A percentile compares a stretch with the other conserved stretches of the same genome.
Evolutionary conservation across 305 asterid genomes (phyloP).

Genomic region (Fraxinus latifolia): DNA sequence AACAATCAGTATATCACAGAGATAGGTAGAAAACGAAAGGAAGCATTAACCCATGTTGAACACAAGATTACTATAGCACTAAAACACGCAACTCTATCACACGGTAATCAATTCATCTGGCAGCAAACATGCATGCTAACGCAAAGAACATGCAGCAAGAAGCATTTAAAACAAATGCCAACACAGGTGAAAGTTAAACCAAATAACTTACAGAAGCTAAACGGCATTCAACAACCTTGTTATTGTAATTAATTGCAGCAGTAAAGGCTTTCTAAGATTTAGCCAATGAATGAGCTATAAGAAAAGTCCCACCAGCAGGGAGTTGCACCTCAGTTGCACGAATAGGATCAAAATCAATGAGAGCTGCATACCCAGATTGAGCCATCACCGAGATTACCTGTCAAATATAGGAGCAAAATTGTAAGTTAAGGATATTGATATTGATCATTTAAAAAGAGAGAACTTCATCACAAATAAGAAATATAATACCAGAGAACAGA

Average conservation of each 20-base stretch:
- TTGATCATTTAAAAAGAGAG: neutral
- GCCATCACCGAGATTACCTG: conserved; percentile 97
- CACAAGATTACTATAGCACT: neutral
- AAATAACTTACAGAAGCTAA: conserved; percentile 73
- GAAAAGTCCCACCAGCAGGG: conserved; percentile 81
- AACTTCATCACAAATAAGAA: neutral
- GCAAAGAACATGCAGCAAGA: too few species aligned
- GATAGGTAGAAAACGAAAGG: neutral
- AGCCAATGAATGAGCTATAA: conserved; percentile 88
- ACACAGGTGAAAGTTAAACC: neutral
- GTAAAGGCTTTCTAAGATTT: conserved; percentile 96
- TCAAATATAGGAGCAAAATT: neutral
- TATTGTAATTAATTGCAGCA: conserved; percentile 86
- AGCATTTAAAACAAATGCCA: too few species aligned
- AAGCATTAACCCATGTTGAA: neutral
- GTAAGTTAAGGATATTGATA: neutral
- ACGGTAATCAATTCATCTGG: neutral
- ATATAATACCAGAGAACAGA: neutral
- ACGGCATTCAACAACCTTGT: conserved; percentile 89
- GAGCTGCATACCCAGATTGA: conserved; percentile 83
- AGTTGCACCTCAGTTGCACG: conserved; percentile 85
- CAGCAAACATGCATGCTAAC: neutral
- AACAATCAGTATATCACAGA: conserved; percentile 1
- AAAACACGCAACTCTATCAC: neutral
- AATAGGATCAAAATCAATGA: conserved; percentile 88